Percentiles rank a stretch among this genome's conserved stretches.
These are phyloP conservation scores for Ogataea ramenticola DNA, from an alignment of 805 yeast genomes.

Conservation along the genomic window DNA sequence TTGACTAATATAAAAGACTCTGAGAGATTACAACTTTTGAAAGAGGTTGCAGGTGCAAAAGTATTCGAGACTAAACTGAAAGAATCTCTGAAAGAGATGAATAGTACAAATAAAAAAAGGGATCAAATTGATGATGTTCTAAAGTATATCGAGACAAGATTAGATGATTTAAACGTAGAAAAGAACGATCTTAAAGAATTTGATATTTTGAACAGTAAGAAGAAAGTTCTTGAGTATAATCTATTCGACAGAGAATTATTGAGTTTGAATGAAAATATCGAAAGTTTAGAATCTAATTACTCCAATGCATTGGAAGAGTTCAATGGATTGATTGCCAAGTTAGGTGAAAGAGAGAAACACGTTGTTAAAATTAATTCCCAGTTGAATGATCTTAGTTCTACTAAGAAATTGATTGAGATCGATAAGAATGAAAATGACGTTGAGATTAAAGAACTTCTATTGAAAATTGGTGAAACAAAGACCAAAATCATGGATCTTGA, in stretches of 20 bases:
- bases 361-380: conserved; percentile 38
- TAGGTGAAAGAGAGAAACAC: conserved; percentile 53
- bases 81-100: conserved; percentile 78
- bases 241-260: conserved; percentile 70
- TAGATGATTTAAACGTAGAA: conserved; percentile 75
- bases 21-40: conserved; percentile 70
- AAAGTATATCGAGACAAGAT: conserved; percentile 58
- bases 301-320: conserved; percentile 43
- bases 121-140: conserved; percentile 71
- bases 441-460: conserved; percentile 42
- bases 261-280: conserved; percentile 54
- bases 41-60: conserved; percentile 93
- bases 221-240: conserved; percentile 67
- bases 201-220: conserved; percentile 58
- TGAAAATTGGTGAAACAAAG: conserved; percentile 40
- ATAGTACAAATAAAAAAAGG: conserved; percentile 58
- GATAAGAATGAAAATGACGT: conserved; percentile 50
- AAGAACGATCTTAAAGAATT: conserved; percentile 64
- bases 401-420: conserved; percentile 41
- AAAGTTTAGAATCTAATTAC: conserved; percentile 52
- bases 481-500: conserved; percentile 38
- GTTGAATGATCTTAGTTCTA: conserved; percentile 39
- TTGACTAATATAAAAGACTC: conserved; percentile 84
- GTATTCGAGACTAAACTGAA: conserved; percentile 77
- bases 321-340: conserved; percentile 42